Evolutionary conservation across 2,329 filamentous ascomycete genomes (phyloP).

Genomic region (Didymellaceae sp.): DNA sequence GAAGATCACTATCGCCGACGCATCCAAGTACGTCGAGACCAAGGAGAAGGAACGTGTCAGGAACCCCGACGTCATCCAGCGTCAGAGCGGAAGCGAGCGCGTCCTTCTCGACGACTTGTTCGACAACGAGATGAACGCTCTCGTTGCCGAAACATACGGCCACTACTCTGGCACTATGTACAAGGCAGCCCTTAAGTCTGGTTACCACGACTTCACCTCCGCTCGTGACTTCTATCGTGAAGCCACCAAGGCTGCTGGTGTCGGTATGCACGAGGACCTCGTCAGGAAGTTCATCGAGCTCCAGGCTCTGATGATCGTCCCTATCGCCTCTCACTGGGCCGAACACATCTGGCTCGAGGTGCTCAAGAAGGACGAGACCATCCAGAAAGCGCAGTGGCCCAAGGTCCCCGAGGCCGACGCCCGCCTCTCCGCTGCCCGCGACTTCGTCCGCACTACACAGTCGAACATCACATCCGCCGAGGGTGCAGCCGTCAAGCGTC

Average conservation of each 20-base stretch:
- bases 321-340: conserved; percentile 90
- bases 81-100: conserved; percentile 69
- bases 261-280: conserved; percentile 86
- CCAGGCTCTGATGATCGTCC: conserved; percentile 80
- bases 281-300: conserved; percentile 83
- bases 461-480: conserved; percentile 88
- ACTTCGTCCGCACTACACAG: conserved; percentile 77
- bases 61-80: conserved; percentile 67
- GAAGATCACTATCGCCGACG: conserved; percentile 52
- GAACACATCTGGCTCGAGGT: conserved; percentile 96
- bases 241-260: conserved; percentile 74
- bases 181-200: conserved; percentile 57
- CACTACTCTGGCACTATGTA: conserved; percentile 68
- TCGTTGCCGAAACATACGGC: conserved; percentile 78
- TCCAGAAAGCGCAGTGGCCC: conserved; percentile 83
- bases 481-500: conserved; percentile 81
- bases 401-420: conserved; percentile 69
- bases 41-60: conserved; percentile 54
- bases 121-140: conserved; percentile 86
- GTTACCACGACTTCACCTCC: conserved; percentile 87
- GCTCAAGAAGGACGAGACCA: conserved; percentile 73
- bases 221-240: conserved; percentile 92
- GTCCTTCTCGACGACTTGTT: conserved; percentile 88
- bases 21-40: conserved; percentile 51
- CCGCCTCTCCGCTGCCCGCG: conserved; percentile 75